phyloP scores from a whole-genome alignment of 495 filamentous ascomycete genomes.

The Podospora tetraspora region DNA sequence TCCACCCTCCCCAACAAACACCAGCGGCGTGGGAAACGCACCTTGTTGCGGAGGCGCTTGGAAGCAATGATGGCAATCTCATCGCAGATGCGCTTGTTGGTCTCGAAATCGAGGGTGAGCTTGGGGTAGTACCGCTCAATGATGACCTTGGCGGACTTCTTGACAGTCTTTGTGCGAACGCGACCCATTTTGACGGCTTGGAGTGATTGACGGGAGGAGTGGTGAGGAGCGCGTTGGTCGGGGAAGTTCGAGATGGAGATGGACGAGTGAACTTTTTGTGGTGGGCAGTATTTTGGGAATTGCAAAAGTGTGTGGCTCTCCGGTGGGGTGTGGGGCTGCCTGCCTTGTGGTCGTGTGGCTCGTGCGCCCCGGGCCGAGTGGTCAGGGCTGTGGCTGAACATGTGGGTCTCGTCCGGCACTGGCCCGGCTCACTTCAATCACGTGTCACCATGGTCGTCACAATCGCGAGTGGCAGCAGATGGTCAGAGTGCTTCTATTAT shows the following conservation, averaged over 20 bases:
- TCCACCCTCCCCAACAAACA: no score
- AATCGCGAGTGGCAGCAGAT: not conserved
- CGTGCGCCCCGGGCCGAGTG: not conserved
- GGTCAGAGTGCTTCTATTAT: not conserved
- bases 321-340: not conserved
- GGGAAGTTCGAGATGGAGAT: conserved; percentile 2
- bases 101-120: conserved; percentile 99
- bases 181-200: conserved; percentile 86
- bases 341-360: not conserved
- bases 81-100: conserved; percentile 99
- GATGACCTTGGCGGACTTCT: conserved; percentile 99
- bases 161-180: conserved; percentile 97
- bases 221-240: conserved; percentile 9
- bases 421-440: not conserved
- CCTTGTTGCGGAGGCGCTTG: conserved; percentile 98
- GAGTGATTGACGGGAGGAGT: conserved; percentile 9
- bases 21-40: conserved; percentile 26
- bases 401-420: not conserved
- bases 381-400: not conserved
- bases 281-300: conserved; percentile 16
- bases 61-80: conserved; percentile 99
- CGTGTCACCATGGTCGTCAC: not conserved
- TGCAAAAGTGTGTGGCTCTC: conserved; percentile 6
- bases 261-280: conserved; percentile 1
- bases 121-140: conserved; percentile 99